phyloP scores from a whole-genome alignment of 225 moss, liverwort and hornwort genomes.

The Neckera pumila region DNA sequence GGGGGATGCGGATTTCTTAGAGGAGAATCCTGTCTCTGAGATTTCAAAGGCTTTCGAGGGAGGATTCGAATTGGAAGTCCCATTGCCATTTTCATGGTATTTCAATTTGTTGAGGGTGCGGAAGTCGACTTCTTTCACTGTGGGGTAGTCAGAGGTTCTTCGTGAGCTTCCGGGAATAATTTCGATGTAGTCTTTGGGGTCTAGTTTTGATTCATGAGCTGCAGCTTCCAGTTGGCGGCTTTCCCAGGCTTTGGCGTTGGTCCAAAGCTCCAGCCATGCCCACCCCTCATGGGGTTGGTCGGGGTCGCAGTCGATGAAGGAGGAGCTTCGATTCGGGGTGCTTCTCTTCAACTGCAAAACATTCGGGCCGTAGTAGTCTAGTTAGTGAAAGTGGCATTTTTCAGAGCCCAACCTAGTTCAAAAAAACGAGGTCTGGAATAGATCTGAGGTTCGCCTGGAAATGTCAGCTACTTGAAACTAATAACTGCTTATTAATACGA shows the following conservation, averaged over 20 bases:
- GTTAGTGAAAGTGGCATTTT: background rate
- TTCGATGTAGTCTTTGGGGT: constrained; percentile 33
- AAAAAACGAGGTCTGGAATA: background rate
- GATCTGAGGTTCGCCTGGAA: background rate
- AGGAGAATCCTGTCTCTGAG: background rate
- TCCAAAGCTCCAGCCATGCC: constrained; percentile 93
- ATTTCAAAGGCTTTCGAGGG: background rate
- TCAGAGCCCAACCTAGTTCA: background rate
- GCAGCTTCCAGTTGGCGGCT: constrained; percentile 13
- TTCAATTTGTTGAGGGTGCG: constrained; percentile 4
- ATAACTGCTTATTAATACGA: background rate
- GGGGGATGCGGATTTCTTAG: background rate
- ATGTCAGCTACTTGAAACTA: background rate
- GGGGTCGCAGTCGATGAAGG: constrained; percentile 63
- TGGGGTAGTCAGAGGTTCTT: constrained; percentile 29
- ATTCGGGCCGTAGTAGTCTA: background rate
- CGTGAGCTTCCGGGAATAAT: constrained; percentile 44
- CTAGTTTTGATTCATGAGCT: background rate
- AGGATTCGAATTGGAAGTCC: background rate
- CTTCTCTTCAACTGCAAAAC: constrained; percentile 49
- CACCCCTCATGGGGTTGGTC: constrained; percentile 76
- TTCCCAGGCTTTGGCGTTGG: constrained; percentile 78
- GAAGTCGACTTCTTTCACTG: constrained; percentile 27
- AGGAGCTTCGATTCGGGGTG: constrained; percentile 42
- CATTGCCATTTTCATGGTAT: background rate